These are phyloP conservation scores for Phtheirospermum japonicum DNA, from an alignment of 257 asterid genomes.

Conservation along the genomic window DNA sequence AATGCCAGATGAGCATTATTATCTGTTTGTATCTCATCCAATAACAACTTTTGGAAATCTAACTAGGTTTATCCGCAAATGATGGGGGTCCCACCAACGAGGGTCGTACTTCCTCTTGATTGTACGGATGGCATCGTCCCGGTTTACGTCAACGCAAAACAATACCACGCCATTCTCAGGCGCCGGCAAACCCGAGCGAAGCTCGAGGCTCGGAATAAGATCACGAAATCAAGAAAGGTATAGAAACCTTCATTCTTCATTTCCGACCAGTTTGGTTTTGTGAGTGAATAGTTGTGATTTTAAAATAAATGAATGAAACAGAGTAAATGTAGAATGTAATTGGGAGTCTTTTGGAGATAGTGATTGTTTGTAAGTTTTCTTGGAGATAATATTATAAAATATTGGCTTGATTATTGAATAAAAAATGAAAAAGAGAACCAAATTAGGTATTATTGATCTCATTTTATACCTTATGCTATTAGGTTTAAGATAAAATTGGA, in stretches of 20 bases:
- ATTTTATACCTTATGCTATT: no score
- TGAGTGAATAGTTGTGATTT: background rate
- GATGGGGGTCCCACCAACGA: slow-evolving; percentile 44
- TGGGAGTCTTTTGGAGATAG: no score
- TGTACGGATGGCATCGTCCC: slow-evolving; percentile 51
- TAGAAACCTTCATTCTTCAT: background rate
- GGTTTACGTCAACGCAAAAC: slow-evolving; percentile 71
- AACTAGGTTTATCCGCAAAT: slow-evolving; percentile 60
- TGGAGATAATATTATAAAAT: background rate
- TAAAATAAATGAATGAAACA: no score
- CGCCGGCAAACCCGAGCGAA: slow-evolving; percentile 74
- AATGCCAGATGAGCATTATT: background rate
- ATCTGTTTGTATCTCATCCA: background rate
- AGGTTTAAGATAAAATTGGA: background rate
- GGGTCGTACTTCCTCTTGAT: slow-evolving; percentile 61
- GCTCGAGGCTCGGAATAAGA: slow-evolving; percentile 63
- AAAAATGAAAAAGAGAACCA: no score
- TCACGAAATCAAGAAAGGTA: slow-evolving; percentile 60
- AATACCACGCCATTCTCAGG: slow-evolving; percentile 70
- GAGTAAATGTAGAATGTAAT: background rate
- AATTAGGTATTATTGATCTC: no score
- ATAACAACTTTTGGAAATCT: slow-evolving; percentile 20
- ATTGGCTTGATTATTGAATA: background rate
- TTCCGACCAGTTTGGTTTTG: background rate
- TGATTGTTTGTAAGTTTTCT: no score